These are phyloP conservation scores for Magnusiomyces ingens DNA, from an alignment of 1,139 yeast species.

Conservation along the genomic window DNA sequence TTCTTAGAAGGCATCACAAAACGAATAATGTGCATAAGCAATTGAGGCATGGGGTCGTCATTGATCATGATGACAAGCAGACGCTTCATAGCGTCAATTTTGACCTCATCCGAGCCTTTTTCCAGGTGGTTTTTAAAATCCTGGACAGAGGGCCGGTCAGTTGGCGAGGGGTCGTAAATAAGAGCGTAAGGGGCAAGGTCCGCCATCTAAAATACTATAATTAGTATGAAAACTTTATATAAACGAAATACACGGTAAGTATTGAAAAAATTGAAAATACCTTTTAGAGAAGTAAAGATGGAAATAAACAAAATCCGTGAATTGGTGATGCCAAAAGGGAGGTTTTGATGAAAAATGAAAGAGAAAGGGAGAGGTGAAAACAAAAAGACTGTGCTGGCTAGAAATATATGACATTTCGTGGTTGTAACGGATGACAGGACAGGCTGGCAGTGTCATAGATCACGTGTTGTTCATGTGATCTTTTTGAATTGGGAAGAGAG, in stretches of 20 bases:
- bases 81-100: slow-evolving; percentile 84
- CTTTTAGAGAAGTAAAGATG: neutral
- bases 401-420: no score
- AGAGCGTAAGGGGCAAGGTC: slow-evolving; percentile 33
- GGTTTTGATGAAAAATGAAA: neutral
- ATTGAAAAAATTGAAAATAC: neutral
- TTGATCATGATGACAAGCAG: slow-evolving; percentile 82
- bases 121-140: slow-evolving; percentile 80
- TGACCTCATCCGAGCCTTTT: slow-evolving; percentile 82
- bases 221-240: neutral
- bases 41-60: slow-evolving; percentile 91
- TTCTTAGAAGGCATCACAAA: slow-evolving; percentile 94
- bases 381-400: neutral
- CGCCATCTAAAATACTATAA: slow-evolving; percentile 22
- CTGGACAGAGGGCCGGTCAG: slow-evolving; percentile 62
- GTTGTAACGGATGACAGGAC: no score
- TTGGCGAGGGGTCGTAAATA: slow-evolving; percentile 34
- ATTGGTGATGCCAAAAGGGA: neutral
- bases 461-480: no score
- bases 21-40: slow-evolving; percentile 93
- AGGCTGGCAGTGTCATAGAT: no score
- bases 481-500: no score
- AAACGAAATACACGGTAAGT: neutral
- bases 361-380: neutral
- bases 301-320: neutral